phyloP scores from a whole-genome alignment of 371 early-diverging fungal genomes.

The Agmasoma carcini region DNA sequence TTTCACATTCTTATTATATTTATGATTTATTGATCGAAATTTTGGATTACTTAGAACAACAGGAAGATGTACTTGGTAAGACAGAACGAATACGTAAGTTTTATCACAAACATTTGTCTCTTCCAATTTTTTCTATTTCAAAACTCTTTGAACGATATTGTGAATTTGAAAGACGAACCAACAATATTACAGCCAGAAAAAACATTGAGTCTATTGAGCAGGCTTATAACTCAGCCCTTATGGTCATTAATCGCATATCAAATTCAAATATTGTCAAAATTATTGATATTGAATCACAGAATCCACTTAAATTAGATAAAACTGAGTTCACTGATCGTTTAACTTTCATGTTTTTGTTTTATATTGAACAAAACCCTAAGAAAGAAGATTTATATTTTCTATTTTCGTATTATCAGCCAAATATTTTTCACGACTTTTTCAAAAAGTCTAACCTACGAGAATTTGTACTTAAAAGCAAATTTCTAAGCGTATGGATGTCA shows the following conservation, averaged over 20 bases:
- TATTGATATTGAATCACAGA: slow-evolving; percentile 38
- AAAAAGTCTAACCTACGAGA: neutral
- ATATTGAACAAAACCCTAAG: neutral
- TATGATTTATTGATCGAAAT: slow-evolving; percentile 33
- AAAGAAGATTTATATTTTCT: slow-evolving; percentile 21
- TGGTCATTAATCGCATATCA: slow-evolving; percentile 8
- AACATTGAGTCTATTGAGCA: slow-evolving; percentile 6
- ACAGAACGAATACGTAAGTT: slow-evolving; percentile 35
- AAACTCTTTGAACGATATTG: slow-evolving; percentile 39
- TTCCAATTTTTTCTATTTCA: slow-evolving; percentile 28
- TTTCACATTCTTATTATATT: slow-evolving; percentile 25
- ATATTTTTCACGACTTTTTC: too few species aligned
- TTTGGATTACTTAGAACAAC: slow-evolving; percentile 17
- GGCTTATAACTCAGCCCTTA: slow-evolving; percentile 14
- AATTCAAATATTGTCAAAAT: slow-evolving; percentile 7
- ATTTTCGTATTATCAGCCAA: slow-evolving; percentile 1
- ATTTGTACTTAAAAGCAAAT: neutral
- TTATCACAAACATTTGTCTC: slow-evolving; percentile 24
- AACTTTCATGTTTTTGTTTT: slow-evolving; percentile 12
- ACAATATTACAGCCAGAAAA: slow-evolving; percentile 25
- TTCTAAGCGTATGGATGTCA: slow-evolving; percentile 6
- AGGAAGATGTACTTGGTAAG: slow-evolving; percentile 16
- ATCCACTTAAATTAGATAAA: slow-evolving; percentile 23
- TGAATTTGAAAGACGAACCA: slow-evolving; percentile 33
- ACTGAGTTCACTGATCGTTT: slow-evolving; percentile 4